phyloP scores from a whole-genome alignment of 306 rosid species.

The Quercus variabilis region DNA sequence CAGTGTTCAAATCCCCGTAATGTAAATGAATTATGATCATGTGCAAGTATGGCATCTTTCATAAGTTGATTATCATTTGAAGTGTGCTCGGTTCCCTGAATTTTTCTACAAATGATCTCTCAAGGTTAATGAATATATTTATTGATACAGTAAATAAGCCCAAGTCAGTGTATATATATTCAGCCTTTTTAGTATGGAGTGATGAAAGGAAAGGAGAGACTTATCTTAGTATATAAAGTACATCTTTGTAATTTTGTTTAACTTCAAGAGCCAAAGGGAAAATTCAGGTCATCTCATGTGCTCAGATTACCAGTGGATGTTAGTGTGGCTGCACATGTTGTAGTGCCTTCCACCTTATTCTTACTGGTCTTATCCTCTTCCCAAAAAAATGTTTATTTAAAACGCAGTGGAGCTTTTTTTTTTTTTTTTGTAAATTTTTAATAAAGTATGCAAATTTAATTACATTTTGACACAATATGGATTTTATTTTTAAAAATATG shows the following conservation, averaged over 20 bases:
- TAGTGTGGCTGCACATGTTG: conserved; percentile 33
- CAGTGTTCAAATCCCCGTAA: no score
- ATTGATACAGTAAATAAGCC: no score
- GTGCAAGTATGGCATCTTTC: no score
- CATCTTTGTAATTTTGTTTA: neutral
- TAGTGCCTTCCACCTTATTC: neutral
- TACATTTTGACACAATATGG: neutral
- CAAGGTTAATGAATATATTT: neutral
- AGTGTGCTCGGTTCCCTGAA: no score
- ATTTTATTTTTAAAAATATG: no score
- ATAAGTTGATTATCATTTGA: no score
- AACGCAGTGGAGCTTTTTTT: conserved; percentile 4
- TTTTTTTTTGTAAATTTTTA: no score
- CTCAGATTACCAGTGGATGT: neutral
- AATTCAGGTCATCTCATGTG: neutral
- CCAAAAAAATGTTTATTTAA: conserved; percentile 2
- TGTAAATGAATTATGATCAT: no score
- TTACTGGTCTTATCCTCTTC: conserved; percentile 15
- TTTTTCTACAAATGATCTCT: neutral
- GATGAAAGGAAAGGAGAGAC: neutral
- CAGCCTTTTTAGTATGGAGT: neutral
- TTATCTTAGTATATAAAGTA: neutral
- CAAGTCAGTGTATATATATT: neutral
- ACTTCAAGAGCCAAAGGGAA: neutral
- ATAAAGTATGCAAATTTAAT: neutral